Base-by-base conservation (phyloP, 164 flowering plant species). In the Santalum album region DNA sequence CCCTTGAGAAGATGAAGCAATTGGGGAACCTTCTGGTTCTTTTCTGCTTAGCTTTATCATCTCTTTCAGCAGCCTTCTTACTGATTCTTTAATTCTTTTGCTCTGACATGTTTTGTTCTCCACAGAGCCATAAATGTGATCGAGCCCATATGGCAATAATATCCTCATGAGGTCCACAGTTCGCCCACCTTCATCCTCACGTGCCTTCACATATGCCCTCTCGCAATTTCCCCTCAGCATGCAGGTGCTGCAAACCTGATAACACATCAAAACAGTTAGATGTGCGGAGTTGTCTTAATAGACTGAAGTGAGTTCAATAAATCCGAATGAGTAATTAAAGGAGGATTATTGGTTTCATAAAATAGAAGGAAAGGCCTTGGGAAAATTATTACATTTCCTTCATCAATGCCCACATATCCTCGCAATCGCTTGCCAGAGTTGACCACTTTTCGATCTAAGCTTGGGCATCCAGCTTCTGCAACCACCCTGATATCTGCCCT, bases 381-480 rank as follows among this genome's bases (percentile, higher is more conserved):
- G 42, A 38, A 16, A 38, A 38, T 4, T 15, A 38, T 38, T 75
- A 90, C 97, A 78, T 72, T 72, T 74, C 82, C 78, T 73, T 90
- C 97, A 52, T 78, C 77, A 42, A 90, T 66, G 45, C 79, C 83
- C 43, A 90, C 72, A 74, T 78, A 76, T 46, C 83, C 84, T 59
- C 96, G 75, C 42, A 90, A 63, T 15, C 94, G 94, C 76, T 90
- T 90, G 32, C 86, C 97, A 14, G 96, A 87, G 72, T 90, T 90
- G 26, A 85, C 90, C 44, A 85, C 87, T 73, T 90, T 90, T 74
- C 94, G 73, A 55, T 87, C 96, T 38, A 70, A 36, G 76, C 80
- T 87, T 60, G 96, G 96, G 71, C 97, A 90, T 48, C 97, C 97
- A 57, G 68, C 73, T 55, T 72, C 77, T 43, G 73, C 79, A 56